These are phyloP conservation scores for Asterella californica DNA, from an alignment of 225 moss, liverwort and hornwort species.

Conservation along the genomic window DNA sequence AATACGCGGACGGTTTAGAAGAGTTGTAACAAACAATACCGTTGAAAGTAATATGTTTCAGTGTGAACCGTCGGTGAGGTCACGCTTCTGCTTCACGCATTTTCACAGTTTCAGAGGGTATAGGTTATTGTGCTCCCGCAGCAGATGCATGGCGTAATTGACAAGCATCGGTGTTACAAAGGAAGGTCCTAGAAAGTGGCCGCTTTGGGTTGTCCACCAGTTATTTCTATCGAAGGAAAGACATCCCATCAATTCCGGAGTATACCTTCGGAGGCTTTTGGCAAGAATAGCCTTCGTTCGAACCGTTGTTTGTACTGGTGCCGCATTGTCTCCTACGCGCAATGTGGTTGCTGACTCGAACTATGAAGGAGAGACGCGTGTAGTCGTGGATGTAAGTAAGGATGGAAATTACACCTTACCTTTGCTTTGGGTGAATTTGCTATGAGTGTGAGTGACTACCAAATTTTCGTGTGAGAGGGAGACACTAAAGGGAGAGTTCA, in stretches of 20 bases:
- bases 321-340: conserved; percentile 62
- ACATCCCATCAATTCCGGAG: conserved; percentile 62
- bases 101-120: conserved; percentile 48
- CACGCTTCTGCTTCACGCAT: not conserved
- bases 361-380: conserved; percentile 56
- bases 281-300: conserved; percentile 44
- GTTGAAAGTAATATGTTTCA: not conserved
- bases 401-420: too few species aligned
- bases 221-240: conserved; percentile 65
- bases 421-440: too few species aligned
- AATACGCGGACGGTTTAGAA: not conserved
- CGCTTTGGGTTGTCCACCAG: conserved; percentile 78
- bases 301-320: conserved; percentile 55
- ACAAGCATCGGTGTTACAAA: conserved; percentile 75
- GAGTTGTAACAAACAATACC: not conserved
- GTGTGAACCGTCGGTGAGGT: not conserved
- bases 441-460: too few species aligned
- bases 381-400: conserved; percentile 62
- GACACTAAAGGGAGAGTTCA: too few species aligned
- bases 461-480: too few species aligned
- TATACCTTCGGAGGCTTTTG: conserved; percentile 43
- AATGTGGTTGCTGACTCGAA: conserved; percentile 60
- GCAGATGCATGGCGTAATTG: conserved; percentile 55
- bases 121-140: conserved; percentile 74
- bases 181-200: conserved; percentile 66